Conservation (phyloP, 306 rosid genomes). For the Cicer cuneatum region DNA sequence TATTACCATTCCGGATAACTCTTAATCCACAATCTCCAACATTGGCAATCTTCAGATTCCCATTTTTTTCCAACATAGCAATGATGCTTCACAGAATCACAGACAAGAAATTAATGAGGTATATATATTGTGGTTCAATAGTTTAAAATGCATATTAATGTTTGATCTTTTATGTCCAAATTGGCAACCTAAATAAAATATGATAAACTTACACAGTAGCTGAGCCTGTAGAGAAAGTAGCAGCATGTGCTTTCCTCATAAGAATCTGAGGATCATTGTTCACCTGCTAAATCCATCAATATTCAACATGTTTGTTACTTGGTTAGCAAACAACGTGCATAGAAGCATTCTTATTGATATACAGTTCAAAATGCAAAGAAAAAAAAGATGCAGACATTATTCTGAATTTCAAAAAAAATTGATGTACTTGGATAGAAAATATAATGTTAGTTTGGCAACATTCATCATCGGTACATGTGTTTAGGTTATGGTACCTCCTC, state of each 20-base stretch:
- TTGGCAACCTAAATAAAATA: not conserved
- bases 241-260: constrained; percentile 88
- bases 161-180: constrained; percentile 4
- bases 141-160: constrained; percentile 17
- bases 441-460: constrained; percentile 7
- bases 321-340: constrained; percentile 39
- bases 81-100: constrained; percentile 56
- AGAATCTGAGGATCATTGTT: constrained; percentile 82
- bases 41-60: constrained; percentile 82
- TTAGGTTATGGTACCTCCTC: constrained; percentile 64
- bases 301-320: constrained; percentile 27
- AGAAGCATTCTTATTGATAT: constrained; percentile 17
- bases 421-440: not conserved
- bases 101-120: constrained; percentile 35
- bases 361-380: not conserved
- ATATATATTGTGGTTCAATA: constrained; percentile 1
- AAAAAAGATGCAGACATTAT: not conserved
- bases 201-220: constrained; percentile 79
- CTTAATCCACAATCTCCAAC: constrained; percentile 93
- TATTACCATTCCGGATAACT: constrained; percentile 75
- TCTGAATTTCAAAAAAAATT: not conserved
- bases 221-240: constrained; percentile 82
- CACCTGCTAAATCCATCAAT: constrained; percentile 61
- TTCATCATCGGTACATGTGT: not conserved
- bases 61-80: constrained; percentile 86